Evolutionary conservation across 352 stramenopile species (phyloP), one percentile per base, ranked within the genome.

Genomic region (Globisporangium iwayamae): DNA sequence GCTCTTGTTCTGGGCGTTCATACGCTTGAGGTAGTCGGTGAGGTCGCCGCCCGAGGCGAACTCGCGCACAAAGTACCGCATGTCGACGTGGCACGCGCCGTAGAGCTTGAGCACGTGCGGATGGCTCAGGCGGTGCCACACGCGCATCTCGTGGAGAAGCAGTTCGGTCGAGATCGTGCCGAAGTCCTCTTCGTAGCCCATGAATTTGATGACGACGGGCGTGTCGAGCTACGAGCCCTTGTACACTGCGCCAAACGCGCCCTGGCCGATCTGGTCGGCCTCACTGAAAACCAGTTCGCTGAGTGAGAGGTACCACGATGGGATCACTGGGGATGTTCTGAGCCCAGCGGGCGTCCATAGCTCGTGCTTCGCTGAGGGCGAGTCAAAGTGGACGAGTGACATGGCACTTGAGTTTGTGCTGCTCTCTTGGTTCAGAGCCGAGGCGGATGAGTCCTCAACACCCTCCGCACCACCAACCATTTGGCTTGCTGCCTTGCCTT

Each of bases 61-160:
- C 25, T 28, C 25, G 25, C 25, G 2, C 25, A 28, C 25, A 28
- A 28, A 79, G 39, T 75, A 79, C 0, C 51, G 69, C 45, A 65
- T 62, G 60, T 72, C 74, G 16, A 78, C 63, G 41, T 81, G 68
- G 2, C 70, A 78, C 7, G 54, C 38, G 3, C 38, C 54, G 18
- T 36, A 46, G 3, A 50, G 54, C n/a, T 51, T 25, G 3, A 48
- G 9, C 1, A 48, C 38, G 32, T 60, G 38, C 20, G 54, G 36
- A 6, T 60, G 36, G 5, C 18, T 55, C 20, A 55, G 25, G 3
- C 30, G 48, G 22, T 39, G 30, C 48, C 48, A 41, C 48, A 59
- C 25, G 18, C 38, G 34, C 36, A 34, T 14, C 20, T 59, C 53
- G 16, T 58, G 53, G 18, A 58, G 36, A 11, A 60, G 39, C 6